Evolutionary conservation across 352 stramenopile species (phyloP).

Genomic region (Phytophthora litchii): DNA sequence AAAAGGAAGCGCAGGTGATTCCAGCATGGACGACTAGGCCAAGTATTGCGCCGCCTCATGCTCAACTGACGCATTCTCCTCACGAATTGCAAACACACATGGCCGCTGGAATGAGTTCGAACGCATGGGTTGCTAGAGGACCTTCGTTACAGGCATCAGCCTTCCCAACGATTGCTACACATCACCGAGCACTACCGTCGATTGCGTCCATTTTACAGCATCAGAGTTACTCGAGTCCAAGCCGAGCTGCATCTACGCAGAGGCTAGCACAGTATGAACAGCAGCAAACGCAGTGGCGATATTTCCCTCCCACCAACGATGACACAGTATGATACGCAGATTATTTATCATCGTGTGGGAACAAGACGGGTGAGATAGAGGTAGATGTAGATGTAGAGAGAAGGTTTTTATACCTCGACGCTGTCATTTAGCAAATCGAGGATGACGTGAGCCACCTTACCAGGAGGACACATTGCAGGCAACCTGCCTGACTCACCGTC

Average conservation of each 20-base stretch:
- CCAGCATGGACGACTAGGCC: slow-evolving; percentile 19
- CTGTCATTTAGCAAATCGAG: neutral
- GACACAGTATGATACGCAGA: slow-evolving; percentile 10
- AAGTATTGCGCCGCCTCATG: slow-evolving; percentile 16
- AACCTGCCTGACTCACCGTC: slow-evolving; percentile 3
- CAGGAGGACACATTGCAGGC: neutral
- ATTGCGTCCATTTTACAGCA: slow-evolving; percentile 50
- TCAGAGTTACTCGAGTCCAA: slow-evolving; percentile 42
- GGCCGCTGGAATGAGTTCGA: neutral
- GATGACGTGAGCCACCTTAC: neutral
- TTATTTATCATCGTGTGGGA: slow-evolving; percentile 18
- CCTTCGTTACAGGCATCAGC: slow-evolving; percentile 6
- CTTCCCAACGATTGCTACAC: slow-evolving; percentile 29
- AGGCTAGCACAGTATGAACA: neutral
- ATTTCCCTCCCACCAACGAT: slow-evolving; percentile 34
- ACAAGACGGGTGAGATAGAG: slow-evolving; percentile 1
- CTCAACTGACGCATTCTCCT: neutral
- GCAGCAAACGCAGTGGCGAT: slow-evolving; percentile 26
- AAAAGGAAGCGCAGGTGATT: slow-evolving; percentile 21
- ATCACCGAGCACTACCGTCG: slow-evolving; percentile 42
- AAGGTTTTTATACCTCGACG: no score
- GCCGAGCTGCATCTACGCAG: slow-evolving; percentile 36
- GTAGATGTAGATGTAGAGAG: neutral
- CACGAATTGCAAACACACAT: slow-evolving; percentile 5
- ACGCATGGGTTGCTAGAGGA: slow-evolving; percentile 7